Base-by-base conservation (phyloP, 208 protist genomes). In the Acanthamoeba castellanii region DNA sequence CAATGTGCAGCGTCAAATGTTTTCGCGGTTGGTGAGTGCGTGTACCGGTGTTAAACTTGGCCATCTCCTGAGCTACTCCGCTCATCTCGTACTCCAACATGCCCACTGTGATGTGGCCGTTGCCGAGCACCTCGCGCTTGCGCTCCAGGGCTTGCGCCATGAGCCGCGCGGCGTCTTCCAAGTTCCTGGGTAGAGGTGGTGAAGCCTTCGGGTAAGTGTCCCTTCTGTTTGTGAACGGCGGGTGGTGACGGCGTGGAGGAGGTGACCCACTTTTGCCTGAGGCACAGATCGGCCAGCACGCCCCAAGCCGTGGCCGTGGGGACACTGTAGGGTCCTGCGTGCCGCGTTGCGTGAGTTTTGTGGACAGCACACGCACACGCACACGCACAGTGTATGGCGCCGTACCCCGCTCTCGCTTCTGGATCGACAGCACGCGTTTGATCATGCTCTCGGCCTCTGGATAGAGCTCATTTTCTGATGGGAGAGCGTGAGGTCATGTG, bases 381-480 rank as follows among this genome's bases (percentile, higher is more conserved):
- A 34, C 66, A 18, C 11, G 66, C 0, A 27, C 11, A n/a, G n/a
- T n/a, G n/a, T n/a, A n/a, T n/a, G 11, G 30, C 9, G 9, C 14
- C 30, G 37, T 78, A 78, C 70, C 70, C 14, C 13, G 7, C n/a
- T 78, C 70, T 45, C 70, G 70, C 70, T 42, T 78, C 30, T 78
- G 70, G 13, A 78, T 78, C 5, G 70, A 8, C 32, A 78, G 30
- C 13, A 78, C 30, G 32, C 70, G 70, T 45, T 78, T 78, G 70
- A 78, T 30, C 70, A 78, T 78, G 32, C 27, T n/a, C 30, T 78
- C 70, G 70, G 70, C 70, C 70, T 78, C 70, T 8, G 22, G n/a
- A 78, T 78, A 78, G 32, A 20, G 70, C 70, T 78, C 70, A n/a
- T 78, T 78, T 20, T 78, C 70, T 78, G 59, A n/a, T 27, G n/a